These are phyloP conservation scores for Lepidium sativum DNA, from an alignment of 345 rosid genomes.

Conservation along the genomic window DNA sequence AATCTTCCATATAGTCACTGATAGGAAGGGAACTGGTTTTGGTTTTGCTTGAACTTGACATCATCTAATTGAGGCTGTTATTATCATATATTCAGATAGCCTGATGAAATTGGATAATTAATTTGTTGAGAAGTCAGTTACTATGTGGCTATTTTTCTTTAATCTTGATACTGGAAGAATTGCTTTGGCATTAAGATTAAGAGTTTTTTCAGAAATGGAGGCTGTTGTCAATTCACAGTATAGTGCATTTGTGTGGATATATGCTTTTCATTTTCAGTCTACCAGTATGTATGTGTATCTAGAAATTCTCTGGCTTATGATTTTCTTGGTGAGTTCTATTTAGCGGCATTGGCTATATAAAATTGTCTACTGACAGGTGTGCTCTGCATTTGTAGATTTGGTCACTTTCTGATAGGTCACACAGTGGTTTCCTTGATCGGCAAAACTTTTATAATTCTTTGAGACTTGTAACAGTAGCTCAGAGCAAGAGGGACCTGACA, in stretches of 20 bases:
- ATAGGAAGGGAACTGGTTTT: neutral
- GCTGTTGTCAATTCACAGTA: neutral
- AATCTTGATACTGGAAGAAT: neutral
- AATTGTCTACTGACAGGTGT: constrained; percentile 6
- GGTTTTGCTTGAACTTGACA: constrained; percentile 1
- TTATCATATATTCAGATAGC: neutral
- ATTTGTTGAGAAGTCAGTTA: neutral
- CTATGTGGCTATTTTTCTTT: neutral
- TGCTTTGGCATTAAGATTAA: neutral
- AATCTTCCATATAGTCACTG: constrained; percentile 4
- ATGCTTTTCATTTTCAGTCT: neutral
- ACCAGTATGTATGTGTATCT: too few relatives aligned
- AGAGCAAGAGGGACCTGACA: constrained; percentile 86
- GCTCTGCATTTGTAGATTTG: constrained; percentile 54
- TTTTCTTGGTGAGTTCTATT: neutral
- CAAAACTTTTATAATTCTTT: constrained; percentile 82
- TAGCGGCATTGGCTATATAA: neutral
- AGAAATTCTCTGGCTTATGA: neutral
- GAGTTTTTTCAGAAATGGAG: neutral
- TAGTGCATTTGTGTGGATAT: constrained; percentile 1
- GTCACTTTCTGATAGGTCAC: constrained; percentile 76
- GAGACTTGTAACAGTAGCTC: constrained; percentile 94
- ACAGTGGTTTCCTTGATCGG: constrained; percentile 70
- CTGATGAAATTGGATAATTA: neutral
- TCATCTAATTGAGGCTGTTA: neutral